A percentile compares a stretch with the other conserved stretches of the same genome.
Conservation (phyloP, 176 grass and related monocot genomes). For the Oryza meyeriana region DNA sequence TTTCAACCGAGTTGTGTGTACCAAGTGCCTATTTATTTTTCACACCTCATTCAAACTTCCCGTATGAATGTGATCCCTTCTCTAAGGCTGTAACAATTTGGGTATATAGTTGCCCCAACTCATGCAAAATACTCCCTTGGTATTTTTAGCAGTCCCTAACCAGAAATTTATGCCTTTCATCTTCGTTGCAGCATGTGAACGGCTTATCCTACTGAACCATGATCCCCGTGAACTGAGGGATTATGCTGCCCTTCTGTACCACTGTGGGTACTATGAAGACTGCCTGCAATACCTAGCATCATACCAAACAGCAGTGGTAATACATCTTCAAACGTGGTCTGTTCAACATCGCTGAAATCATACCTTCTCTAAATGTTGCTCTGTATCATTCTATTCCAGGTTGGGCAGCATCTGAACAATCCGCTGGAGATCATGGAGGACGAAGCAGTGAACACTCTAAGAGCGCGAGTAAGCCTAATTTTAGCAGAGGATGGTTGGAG, state of each 20-base stretch:
- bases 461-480: constrained; percentile 48
- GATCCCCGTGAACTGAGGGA: constrained; percentile 63
- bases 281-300: constrained; percentile 60
- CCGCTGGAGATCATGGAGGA: constrained; percentile 53
- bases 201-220: constrained; percentile 59
- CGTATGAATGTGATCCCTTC: not conserved
- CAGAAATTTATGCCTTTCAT: constrained; percentile 13
- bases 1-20: not conserved
- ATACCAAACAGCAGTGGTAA: constrained; percentile 53
- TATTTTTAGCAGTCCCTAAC: not conserved
- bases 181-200: constrained; percentile 63
- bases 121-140: not conserved
- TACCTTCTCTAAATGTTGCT: not conserved
- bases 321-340: not conserved
- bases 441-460: constrained; percentile 52
- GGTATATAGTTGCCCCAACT: not conserved
- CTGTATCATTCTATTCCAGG: constrained; percentile 26
- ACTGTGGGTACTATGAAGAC: constrained; percentile 80
- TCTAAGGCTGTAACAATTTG: not conserved
- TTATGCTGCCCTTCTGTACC: constrained; percentile 83
- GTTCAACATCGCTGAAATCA: not conserved
- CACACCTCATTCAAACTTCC: not conserved
- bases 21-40: not conserved
- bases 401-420: constrained; percentile 12
- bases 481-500: constrained; percentile 80